Evolutionary conservation across 1,284 basidiomycete genomes (phyloP).

Genomic region (Cryptococcus floricola): DNA sequence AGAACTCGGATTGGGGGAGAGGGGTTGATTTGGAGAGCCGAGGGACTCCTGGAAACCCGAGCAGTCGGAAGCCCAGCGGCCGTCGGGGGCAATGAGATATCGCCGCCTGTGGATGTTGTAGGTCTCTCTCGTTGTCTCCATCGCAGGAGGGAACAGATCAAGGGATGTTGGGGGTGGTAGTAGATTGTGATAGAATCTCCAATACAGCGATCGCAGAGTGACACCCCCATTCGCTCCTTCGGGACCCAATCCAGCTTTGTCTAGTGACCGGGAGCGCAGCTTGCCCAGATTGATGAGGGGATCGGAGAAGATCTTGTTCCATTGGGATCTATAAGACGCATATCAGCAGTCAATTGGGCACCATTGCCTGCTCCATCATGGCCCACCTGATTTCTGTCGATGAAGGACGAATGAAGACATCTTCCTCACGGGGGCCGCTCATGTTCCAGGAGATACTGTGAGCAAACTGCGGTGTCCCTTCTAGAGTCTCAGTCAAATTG

Average conservation of each 20-base stretch:
- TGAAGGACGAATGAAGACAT: neutral
- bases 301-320: conserved; percentile 41
- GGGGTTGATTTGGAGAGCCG: neutral
- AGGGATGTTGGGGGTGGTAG: conserved; percentile 45
- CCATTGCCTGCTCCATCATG: too few species aligned
- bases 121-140: conserved; percentile 25
- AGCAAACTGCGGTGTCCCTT: too few species aligned
- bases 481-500: too few species aligned
- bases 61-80: conserved; percentile 51
- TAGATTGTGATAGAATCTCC: conserved; percentile 48
- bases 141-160: conserved; percentile 32
- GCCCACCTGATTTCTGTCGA: neutral
- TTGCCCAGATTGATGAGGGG: conserved; percentile 42
- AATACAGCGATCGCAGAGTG: conserved; percentile 45
- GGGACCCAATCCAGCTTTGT: conserved; percentile 32
- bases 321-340: conserved; percentile 22
- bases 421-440: neutral
- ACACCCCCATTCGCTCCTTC: conserved; percentile 34
- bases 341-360: too few species aligned
- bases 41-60: conserved; percentile 33
- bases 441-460: neutral
- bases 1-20: conserved; percentile 1
- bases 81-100: conserved; percentile 52
- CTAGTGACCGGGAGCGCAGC: conserved; percentile 35
- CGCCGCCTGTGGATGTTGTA: conserved; percentile 46